Conservation (phyloP, 2,329 filamentous ascomycete species). For the Hypoxylon sp. region DNA sequence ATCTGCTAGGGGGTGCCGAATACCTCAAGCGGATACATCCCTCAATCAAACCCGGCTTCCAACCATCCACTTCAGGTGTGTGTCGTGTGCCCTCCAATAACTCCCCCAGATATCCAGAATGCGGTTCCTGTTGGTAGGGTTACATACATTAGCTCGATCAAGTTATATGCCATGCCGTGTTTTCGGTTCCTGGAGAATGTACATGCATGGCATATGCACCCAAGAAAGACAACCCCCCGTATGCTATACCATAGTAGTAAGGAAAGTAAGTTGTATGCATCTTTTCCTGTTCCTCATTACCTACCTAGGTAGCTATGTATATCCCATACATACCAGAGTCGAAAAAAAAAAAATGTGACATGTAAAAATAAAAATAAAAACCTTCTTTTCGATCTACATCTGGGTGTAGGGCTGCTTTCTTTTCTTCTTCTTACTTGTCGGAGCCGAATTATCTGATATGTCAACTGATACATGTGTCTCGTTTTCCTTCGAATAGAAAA, state of each 20-base stretch:
- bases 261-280: background rate
- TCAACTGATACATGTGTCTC: background rate
- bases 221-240: background rate
- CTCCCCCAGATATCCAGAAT: slow-evolving; percentile 7
- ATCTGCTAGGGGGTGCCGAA: background rate
- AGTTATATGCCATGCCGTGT: background rate
- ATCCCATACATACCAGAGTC: too few species aligned
- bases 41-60: background rate
- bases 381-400: background rate
- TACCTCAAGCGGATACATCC: background rate
- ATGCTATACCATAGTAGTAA: background rate
- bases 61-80: background rate
- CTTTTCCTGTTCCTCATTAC: background rate
- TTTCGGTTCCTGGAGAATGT: slow-evolving; percentile 24
- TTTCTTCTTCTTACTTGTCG: background rate
- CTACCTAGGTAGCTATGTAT: too few species aligned
- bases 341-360: slow-evolving; percentile 1
- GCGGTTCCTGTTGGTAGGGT: slow-evolving; percentile 33
- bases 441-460: background rate
- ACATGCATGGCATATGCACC: slow-evolving; percentile 34
- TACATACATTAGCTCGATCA: slow-evolving; percentile 26
- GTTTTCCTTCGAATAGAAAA: slow-evolving; percentile 1
- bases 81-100: background rate
- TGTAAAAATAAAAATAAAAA: background rate
- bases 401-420: background rate